Evolutionary conservation across 768 basidiomycete genomes (phyloP).

Genomic region (Galerina sulciceps): DNA sequence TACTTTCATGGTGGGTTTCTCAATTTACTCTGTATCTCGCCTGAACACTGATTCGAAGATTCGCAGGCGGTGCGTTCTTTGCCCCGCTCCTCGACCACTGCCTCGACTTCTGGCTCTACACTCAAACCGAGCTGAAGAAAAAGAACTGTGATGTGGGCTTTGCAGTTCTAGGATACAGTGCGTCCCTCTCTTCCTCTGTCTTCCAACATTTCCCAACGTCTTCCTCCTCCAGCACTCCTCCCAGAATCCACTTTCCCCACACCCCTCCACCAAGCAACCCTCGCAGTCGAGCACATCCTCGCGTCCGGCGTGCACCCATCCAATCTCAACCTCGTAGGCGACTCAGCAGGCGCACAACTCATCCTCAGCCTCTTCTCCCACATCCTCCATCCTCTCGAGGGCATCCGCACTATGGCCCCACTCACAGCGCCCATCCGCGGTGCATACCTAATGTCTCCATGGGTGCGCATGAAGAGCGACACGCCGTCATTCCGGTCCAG

Average conservation of each 20-base stretch:
- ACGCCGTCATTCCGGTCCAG: conserved; percentile 3
- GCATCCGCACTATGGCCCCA: conserved; percentile 16
- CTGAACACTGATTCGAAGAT: background rate
- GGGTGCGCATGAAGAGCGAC: conserved; percentile 23
- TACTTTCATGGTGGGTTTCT: conserved; percentile 14
- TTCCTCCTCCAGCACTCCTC: conserved; percentile 20
- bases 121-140: conserved; percentile 14
- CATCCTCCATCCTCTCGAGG: conserved; percentile 31
- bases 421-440: conserved; percentile 24
- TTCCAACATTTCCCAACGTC: background rate
- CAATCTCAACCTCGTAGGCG: conserved; percentile 33
- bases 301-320: conserved; percentile 27
- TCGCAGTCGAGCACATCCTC: conserved; percentile 31
- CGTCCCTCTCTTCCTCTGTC: background rate
- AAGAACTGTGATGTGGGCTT: conserved; percentile 1
- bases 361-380: conserved; percentile 31
- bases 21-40: background rate
- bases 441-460: conserved; percentile 35
- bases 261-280: conserved; percentile 28
- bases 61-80: conserved; percentile 16
- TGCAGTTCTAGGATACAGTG: conserved; percentile 14
- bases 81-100: background rate
- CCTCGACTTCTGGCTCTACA: conserved; percentile 18
- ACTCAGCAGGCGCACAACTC: conserved; percentile 39
- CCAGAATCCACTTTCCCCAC: conserved; percentile 33